A percentile compares a stretch with the other conserved stretches of the same genome.
phyloP scores from a whole-genome alignment of 2,329 filamentous ascomycete species.

The Rhynchosporium graminicola region DNA sequence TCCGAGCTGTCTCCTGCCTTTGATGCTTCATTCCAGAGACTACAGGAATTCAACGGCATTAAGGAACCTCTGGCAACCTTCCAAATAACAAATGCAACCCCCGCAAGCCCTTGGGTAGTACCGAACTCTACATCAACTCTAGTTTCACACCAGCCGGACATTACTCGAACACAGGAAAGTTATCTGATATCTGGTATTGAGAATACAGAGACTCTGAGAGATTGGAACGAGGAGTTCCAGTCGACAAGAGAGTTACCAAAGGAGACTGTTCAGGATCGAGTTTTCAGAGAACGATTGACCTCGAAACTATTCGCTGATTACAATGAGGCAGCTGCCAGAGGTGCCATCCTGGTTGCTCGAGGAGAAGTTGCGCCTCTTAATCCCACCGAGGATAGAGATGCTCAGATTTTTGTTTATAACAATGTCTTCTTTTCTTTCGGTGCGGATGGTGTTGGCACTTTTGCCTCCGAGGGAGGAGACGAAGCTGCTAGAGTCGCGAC shows the following conservation, averaged over 20 bases:
- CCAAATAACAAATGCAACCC: slow-evolving; percentile 93
- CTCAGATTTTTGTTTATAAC: slow-evolving; percentile 99
- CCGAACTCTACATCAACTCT: slow-evolving; percentile 64
- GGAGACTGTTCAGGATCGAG: slow-evolving; percentile 90
- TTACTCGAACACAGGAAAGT: slow-evolving; percentile 88
- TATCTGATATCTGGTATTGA: slow-evolving; percentile 89
- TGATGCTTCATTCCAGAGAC: slow-evolving; percentile 67
- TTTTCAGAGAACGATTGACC: slow-evolving; percentile 90
- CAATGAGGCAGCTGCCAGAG: slow-evolving; percentile 89
- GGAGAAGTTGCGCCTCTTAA: slow-evolving; percentile 93
- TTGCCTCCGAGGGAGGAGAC: slow-evolving; percentile 93
- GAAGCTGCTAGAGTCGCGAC: slow-evolving; percentile 95
- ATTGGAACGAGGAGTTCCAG: slow-evolving; percentile 99
- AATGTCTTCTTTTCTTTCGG: slow-evolving; percentile 99
- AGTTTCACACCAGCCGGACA: slow-evolving; percentile 75
- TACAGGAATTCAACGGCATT: slow-evolving; percentile 82
- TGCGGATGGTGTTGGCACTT: slow-evolving; percentile 95
- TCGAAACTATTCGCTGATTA: slow-evolving; percentile 98
- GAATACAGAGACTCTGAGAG: slow-evolving; percentile 88
- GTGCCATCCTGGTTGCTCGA: slow-evolving; percentile 86
- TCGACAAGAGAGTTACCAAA: slow-evolving; percentile 92
- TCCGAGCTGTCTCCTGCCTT: slow-evolving; percentile 83
- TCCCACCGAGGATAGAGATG: slow-evolving; percentile 87
- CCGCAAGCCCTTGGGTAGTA: slow-evolving; percentile 89
- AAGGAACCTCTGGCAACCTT: slow-evolving; percentile 90